Percentiles rank a stretch among this genome's conserved stretches.
Evolutionary conservation across 306 rosid species (phyloP).

Genomic region (Casuarina equisetifolia): DNA sequence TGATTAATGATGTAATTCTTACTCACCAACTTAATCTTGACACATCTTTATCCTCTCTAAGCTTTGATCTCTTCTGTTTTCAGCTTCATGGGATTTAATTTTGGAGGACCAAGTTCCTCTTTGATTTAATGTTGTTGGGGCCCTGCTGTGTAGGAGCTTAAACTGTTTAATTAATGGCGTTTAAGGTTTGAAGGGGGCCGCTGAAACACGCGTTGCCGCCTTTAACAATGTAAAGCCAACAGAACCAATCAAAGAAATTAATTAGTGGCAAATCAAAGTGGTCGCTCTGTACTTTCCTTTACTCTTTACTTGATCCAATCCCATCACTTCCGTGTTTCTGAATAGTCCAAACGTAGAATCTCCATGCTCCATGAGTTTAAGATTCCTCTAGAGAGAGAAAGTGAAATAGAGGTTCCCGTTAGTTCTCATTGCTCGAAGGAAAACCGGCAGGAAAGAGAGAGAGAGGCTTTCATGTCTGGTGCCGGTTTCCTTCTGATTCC

Average conservation of each 20-base stretch:
- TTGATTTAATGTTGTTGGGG: neutral
- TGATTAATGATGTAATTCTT: neutral
- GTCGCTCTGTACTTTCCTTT: neutral
- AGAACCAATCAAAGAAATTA: neutral
- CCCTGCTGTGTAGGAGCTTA: neutral
- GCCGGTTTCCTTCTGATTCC: neutral
- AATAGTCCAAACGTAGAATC: conserved; percentile 19
- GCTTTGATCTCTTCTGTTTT: too few relatives aligned
- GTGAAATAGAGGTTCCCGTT: neutral
- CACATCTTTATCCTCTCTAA: too few relatives aligned
- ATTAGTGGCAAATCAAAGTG: neutral
- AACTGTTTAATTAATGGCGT: neutral
- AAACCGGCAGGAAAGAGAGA: too few relatives aligned
- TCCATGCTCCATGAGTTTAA: conserved; percentile 5
- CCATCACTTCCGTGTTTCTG: neutral
- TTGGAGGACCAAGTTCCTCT: neutral
- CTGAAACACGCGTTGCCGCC: neutral
- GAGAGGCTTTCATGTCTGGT: too few relatives aligned
- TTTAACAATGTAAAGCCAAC: neutral
- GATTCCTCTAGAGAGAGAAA: neutral
- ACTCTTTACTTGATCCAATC: conserved; percentile 9
- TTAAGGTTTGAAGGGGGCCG: neutral
- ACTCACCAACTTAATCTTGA: neutral
- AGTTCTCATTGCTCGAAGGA: neutral
- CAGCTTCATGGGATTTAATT: too few relatives aligned